Conservation (phyloP, 257 asterid genomes). For the Schizonepeta tenuifolia region DNA sequence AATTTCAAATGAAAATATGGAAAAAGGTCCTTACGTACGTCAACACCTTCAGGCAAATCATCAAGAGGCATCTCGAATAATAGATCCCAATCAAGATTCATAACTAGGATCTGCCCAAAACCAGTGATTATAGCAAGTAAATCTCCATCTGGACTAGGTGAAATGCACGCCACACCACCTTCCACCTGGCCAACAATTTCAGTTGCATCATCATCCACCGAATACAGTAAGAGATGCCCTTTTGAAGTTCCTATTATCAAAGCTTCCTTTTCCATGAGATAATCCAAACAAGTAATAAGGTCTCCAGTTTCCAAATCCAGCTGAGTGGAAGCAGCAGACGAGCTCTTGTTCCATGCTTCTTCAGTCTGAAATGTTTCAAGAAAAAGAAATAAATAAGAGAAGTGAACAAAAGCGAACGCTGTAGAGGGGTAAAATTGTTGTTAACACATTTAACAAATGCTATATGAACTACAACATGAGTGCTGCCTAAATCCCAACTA, state of each 20-base stretch:
- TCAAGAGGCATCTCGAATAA: slow-evolving; percentile 83
- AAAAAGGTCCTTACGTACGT: slow-evolving; percentile 81
- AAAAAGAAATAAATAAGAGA: background rate
- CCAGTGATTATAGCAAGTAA: slow-evolving; percentile 80
- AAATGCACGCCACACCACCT: slow-evolving; percentile 92
- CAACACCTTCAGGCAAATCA: slow-evolving; percentile 75
- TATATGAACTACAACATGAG: background rate
- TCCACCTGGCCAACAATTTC: slow-evolving; percentile 92
- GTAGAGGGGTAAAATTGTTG: background rate
- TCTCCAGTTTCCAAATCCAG: slow-evolving; percentile 81
- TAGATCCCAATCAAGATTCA: slow-evolving; percentile 98
- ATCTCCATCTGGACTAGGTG: slow-evolving; percentile 99
- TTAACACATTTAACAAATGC: slow-evolving; percentile 20
- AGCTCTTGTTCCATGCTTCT: slow-evolving; percentile 49
- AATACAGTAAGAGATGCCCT: slow-evolving; percentile 75
- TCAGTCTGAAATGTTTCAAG: slow-evolving; percentile 49
- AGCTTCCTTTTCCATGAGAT: slow-evolving; percentile 94
- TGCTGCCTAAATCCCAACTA: background rate
- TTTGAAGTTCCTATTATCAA: slow-evolving; percentile 77
- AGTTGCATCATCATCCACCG: slow-evolving; percentile 59
- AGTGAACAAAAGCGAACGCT: background rate
- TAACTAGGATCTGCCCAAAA: slow-evolving; percentile 81
- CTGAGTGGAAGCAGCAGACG: slow-evolving; percentile 40
- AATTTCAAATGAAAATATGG: slow-evolving; percentile 36
- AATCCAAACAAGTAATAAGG: slow-evolving; percentile 76